These are phyloP conservation scores for Komagataella pastoris DNA, from an alignment of 805 yeast genomes.

Conservation along the genomic window DNA sequence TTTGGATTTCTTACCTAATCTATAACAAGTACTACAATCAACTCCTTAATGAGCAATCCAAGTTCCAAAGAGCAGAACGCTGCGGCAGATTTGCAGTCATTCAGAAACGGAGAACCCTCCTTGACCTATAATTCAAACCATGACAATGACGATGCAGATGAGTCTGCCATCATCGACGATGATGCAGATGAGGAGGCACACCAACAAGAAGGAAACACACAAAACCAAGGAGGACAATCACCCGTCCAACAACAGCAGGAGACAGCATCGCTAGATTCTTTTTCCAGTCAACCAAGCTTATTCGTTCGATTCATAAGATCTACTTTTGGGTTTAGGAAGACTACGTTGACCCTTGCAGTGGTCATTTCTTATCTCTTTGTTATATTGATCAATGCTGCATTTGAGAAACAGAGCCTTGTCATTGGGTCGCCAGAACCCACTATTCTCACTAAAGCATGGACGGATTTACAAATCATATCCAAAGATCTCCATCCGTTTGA, in stretches of 20 bases:
- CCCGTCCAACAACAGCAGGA: neutral
- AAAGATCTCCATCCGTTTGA: slow-evolving; percentile 63
- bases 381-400: slow-evolving; percentile 16
- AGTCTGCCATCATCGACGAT: slow-evolving; percentile 3
- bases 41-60: neutral
- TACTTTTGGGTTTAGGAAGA: slow-evolving; percentile 59
- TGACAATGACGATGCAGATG: neutral
- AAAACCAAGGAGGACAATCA: neutral
- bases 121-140: neutral
- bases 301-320: slow-evolving; percentile 23
- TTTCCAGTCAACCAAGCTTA: slow-evolving; percentile 7
- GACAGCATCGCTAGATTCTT: neutral
- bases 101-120: neutral
- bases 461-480: slow-evolving; percentile 58
- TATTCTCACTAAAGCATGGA: slow-evolving; percentile 41
- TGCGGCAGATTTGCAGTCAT: neutral
- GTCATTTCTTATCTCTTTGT: slow-evolving; percentile 31
- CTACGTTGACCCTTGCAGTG: slow-evolving; percentile 47
- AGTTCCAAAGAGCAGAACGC: neutral
- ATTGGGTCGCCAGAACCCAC: slow-evolving; percentile 30
- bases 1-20: neutral
- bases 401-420: slow-evolving; percentile 25
- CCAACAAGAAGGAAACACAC: neutral
- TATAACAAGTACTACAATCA: neutral
- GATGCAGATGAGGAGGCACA: neutral